Percentiles rank a stretch among this genome's conserved stretches.
Conservation (phyloP, 1,139 yeast species). For the Zygoascus sp. region DNA sequence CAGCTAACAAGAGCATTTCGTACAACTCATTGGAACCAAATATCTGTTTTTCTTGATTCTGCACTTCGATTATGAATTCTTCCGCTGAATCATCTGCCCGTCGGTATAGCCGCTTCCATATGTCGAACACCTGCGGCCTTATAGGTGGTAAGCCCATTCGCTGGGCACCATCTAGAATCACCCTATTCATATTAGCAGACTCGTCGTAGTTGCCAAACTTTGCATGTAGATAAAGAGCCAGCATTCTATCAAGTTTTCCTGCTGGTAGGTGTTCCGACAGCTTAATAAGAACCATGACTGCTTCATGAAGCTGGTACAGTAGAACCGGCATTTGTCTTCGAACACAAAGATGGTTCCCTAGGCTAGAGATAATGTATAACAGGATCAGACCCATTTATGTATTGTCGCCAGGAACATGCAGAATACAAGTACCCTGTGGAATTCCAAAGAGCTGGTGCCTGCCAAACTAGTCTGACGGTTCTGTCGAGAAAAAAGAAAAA, state of each 20-base stretch:
- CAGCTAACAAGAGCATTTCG: slow-evolving; percentile 16
- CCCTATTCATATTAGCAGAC: slow-evolving; percentile 13
- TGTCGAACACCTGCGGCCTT: slow-evolving; percentile 17
- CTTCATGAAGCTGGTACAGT: slow-evolving; percentile 17
- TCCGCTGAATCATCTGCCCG: slow-evolving; percentile 19
- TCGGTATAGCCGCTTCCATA: slow-evolving; percentile 19
- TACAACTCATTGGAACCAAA: slow-evolving; percentile 21
- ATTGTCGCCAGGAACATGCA: background rate
- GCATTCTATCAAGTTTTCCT: slow-evolving; percentile 16
- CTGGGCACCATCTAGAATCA: slow-evolving; percentile 13
- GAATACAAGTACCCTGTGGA: slow-evolving; percentile 1
- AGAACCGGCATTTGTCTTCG: background rate
- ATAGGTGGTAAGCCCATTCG: slow-evolving; percentile 19
- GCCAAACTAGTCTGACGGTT: background rate
- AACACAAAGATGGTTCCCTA: too few species aligned
- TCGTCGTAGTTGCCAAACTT: slow-evolving; percentile 20
- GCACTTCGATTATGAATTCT: slow-evolving; percentile 18
- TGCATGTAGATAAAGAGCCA: slow-evolving; percentile 21
- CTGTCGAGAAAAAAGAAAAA: background rate
- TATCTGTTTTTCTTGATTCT: slow-evolving; percentile 19
- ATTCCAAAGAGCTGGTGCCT: background rate
- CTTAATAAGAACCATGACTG: slow-evolving; percentile 19
- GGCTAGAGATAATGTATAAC: too few species aligned
- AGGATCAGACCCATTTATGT: slow-evolving; percentile 2
- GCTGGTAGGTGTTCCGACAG: slow-evolving; percentile 14